Conservation (phyloP, 768 basidiomycete species). For the Rubroboletus satanas region DNA sequence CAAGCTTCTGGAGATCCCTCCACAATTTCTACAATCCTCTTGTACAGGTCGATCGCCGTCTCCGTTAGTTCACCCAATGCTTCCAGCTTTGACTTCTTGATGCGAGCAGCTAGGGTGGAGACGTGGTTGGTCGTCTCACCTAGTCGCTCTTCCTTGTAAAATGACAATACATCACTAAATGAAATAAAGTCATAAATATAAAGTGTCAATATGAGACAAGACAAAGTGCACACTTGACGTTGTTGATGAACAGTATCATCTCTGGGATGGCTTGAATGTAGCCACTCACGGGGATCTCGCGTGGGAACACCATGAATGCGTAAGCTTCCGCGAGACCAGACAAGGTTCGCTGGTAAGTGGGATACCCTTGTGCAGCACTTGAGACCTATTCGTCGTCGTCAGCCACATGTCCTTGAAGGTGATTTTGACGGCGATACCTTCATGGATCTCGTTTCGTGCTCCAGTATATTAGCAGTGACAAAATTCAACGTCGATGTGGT, state of each 20-base stretch:
- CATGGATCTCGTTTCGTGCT: slow-evolving; percentile 29
- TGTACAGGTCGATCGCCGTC: slow-evolving; percentile 23
- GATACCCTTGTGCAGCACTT: slow-evolving; percentile 22
- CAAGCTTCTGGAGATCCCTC: slow-evolving; percentile 12
- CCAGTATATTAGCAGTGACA: slow-evolving; percentile 32
- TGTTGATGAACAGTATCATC: slow-evolving; percentile 29
- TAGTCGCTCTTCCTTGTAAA: slow-evolving; percentile 39
- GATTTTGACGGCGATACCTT: slow-evolving; percentile 10
- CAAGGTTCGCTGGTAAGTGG: slow-evolving; percentile 23
- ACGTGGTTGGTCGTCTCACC: slow-evolving; percentile 36
- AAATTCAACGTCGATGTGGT: slow-evolving; percentile 34
- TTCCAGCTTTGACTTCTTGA: slow-evolving; percentile 26
- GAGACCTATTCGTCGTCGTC: slow-evolving; percentile 11
- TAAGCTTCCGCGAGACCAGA: slow-evolving; percentile 36
- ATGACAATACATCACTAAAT: slow-evolving; percentile 38
- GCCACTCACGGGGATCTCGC: slow-evolving; percentile 26
- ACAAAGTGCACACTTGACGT: slow-evolving; percentile 33
- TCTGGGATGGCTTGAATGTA: slow-evolving; percentile 35
- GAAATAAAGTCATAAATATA: not conserved
- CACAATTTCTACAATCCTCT: slow-evolving; percentile 24
- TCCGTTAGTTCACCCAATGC: slow-evolving; percentile 5
- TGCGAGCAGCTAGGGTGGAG: slow-evolving; percentile 25
- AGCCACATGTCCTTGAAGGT: not conserved
- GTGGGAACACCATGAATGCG: slow-evolving; percentile 34
- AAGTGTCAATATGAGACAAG: not conserved